Percentiles rank a stretch among this genome's conserved stretches.
Evolutionary conservation across 1,284 basidiomycete genomes (phyloP).

Genomic region (Boletellus deceptivus): DNA sequence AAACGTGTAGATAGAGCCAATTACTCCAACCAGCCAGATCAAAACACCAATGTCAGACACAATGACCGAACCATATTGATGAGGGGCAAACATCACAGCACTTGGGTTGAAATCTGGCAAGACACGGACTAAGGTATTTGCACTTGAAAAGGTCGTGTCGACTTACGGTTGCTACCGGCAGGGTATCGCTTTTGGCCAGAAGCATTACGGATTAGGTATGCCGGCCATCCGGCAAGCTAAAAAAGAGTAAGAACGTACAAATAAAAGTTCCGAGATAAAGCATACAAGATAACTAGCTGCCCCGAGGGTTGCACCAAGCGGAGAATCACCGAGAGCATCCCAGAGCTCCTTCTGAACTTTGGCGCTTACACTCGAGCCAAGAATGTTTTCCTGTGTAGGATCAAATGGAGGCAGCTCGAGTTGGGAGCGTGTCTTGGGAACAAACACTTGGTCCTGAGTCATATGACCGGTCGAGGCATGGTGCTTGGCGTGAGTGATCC

Average conservation of each 20-base stretch:
- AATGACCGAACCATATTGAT: conserved; percentile 80
- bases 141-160: not conserved
- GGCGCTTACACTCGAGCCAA: conserved; percentile 68
- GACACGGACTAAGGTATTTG: not conserved
- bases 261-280: conserved; percentile 1
- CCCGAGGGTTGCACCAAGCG: conserved; percentile 72
- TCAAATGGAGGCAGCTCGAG: conserved; percentile 63
- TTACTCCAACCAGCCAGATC: conserved; percentile 67
- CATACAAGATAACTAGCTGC: conserved; percentile 72
- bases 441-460: conserved; percentile 96
- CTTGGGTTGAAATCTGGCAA: conserved; percentile 76
- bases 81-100: conserved; percentile 82
- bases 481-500: conserved; percentile 95
- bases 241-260: conserved; percentile 2
- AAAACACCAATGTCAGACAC: conserved; percentile 84
- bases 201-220: conserved; percentile 84
- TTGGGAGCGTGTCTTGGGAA: conserved; percentile 85
- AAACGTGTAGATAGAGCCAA: conserved; percentile 57
- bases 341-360: conserved; percentile 76
- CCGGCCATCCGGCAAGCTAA: conserved; percentile 82
- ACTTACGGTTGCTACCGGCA: conserved; percentile 76
- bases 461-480: conserved; percentile 95
- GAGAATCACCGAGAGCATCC: conserved; percentile 93
- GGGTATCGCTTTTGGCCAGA: conserved; percentile 91
- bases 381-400: conserved; percentile 64